Evolutionary conservation across 331 rosid species (phyloP).

Genomic region (Pyracantha coccinea): DNA sequence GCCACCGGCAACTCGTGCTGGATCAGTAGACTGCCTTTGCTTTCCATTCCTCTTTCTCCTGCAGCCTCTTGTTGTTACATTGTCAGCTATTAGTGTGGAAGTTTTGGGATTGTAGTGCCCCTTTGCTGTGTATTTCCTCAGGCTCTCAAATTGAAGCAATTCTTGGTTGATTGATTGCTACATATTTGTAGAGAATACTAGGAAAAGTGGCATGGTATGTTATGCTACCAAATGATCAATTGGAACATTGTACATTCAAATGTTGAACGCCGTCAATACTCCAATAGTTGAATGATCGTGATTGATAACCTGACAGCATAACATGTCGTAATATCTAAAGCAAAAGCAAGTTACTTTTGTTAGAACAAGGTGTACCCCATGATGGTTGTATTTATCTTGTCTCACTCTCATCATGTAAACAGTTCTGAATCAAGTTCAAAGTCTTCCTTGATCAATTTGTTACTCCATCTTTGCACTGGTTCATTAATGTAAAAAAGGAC

Average conservation of each 20-base stretch:
- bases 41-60: background rate
- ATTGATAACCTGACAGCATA: background rate
- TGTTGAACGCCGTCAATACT: background rate
- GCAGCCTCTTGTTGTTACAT: conserved; percentile 5
- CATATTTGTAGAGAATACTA: conserved; percentile 11
- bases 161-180: conserved; percentile 12
- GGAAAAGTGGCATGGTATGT: background rate
- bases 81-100: conserved; percentile 2
- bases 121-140: conserved; percentile 2
- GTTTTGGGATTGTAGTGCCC: conserved; percentile 12
- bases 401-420: background rate
- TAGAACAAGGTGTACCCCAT: background rate
- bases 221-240: background rate
- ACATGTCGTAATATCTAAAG: background rate
- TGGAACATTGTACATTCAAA: background rate
- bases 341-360: background rate
- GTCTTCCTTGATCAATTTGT: too few relatives aligned
- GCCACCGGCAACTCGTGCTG: conserved; percentile 75
- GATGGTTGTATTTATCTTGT: background rate
- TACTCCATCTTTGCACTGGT: background rate
- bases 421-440: background rate
- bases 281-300: background rate
- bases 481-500: background rate
- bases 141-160: conserved; percentile 6
- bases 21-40: conserved; percentile 32